Evolutionary conservation across 805 yeast genomes (phyloP).

Genomic region (Candida ulmi): DNA sequence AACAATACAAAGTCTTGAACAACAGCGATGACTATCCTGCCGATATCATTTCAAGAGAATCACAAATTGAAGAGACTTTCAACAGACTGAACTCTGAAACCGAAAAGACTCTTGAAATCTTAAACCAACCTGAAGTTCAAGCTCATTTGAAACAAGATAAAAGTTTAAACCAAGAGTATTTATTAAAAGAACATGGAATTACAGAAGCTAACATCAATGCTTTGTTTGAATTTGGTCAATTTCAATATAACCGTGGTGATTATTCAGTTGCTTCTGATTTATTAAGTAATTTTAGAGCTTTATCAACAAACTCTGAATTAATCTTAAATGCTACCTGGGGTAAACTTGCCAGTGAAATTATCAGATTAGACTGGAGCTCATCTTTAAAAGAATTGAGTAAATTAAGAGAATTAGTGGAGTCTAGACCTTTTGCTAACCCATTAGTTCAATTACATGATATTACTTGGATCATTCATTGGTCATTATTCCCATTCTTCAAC

Average conservation of each 20-base stretch:
- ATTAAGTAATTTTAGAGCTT: slow-evolving; percentile 48
- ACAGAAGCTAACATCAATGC: slow-evolving; percentile 43
- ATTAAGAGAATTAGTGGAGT: slow-evolving; percentile 54
- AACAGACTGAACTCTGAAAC: slow-evolving; percentile 36
- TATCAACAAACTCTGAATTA: slow-evolving; percentile 45
- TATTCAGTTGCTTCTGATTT: slow-evolving; percentile 55
- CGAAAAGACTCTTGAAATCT: slow-evolving; percentile 37
- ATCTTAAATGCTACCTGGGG: slow-evolving; percentile 64
- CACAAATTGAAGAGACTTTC: slow-evolving; percentile 33
- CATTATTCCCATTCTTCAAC: slow-evolving; percentile 58
- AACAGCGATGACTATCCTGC: slow-evolving; percentile 34
- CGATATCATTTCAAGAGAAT: slow-evolving; percentile 36
- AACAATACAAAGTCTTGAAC: slow-evolving; percentile 37
- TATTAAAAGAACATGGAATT: slow-evolving; percentile 40
- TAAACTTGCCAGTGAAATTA: slow-evolving; percentile 54
- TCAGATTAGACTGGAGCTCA: slow-evolving; percentile 45
- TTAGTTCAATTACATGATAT: slow-evolving; percentile 55
- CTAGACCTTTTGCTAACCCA: slow-evolving; percentile 46
- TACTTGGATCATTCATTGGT: slow-evolving; percentile 67
- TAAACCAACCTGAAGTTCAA: slow-evolving; percentile 45
- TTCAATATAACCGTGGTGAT: slow-evolving; percentile 60
- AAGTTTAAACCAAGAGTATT: slow-evolving; percentile 41
- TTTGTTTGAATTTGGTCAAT: slow-evolving; percentile 53
- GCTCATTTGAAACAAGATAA: slow-evolving; percentile 50
- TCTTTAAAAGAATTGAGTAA: slow-evolving; percentile 48